These are phyloP conservation scores for Phytophthora crassamura DNA, from an alignment of 352 stramenopile species.

Conservation along the genomic window DNA sequence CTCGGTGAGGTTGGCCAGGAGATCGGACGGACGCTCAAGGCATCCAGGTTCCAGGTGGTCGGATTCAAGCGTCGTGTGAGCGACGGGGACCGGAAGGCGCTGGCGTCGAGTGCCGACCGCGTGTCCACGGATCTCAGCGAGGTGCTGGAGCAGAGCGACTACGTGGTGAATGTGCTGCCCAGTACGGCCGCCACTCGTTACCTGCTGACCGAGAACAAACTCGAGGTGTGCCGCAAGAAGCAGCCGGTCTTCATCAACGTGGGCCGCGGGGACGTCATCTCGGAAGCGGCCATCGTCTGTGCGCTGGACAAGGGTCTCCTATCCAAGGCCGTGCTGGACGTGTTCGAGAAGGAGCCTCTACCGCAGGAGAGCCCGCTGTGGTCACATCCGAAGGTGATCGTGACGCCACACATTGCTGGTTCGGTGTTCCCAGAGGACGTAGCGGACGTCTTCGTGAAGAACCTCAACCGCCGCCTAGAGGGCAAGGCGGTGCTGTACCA, in stretches of 20 bases:
- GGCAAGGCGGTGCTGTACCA: constrained; percentile 43
- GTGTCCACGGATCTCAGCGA: constrained; percentile 55
- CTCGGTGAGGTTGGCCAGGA: constrained; percentile 69
- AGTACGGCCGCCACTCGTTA: constrained; percentile 78
- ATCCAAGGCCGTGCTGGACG: constrained; percentile 63
- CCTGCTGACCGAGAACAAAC: constrained; percentile 58
- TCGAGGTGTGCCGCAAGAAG: constrained; percentile 55
- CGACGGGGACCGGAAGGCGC: constrained; percentile 17
- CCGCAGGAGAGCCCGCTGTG: constrained; percentile 65
- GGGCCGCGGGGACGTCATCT: constrained; percentile 84
- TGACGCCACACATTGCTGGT: constrained; percentile 87
- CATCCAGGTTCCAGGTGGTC: constrained; percentile 60
- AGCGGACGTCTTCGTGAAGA: constrained; percentile 74
- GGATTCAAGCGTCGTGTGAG: constrained; percentile 72
- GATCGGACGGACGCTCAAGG: constrained; percentile 59
- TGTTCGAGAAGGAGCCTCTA: constrained; percentile 60
- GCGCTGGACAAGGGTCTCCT: constrained; percentile 74
- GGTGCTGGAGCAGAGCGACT: constrained; percentile 68
- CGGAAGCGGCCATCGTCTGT: constrained; percentile 59
- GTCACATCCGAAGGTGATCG: constrained; percentile 63
- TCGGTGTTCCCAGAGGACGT: constrained; percentile 79
- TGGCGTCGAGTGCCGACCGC: constrained; percentile 39
- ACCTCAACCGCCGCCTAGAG: constrained; percentile 49
- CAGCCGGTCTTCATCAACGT: constrained; percentile 88
- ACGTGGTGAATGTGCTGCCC: constrained; percentile 84